phyloP scores from a whole-genome alignment of 2,329 filamentous ascomycete genomes.

The Diaporthe destruens region DNA sequence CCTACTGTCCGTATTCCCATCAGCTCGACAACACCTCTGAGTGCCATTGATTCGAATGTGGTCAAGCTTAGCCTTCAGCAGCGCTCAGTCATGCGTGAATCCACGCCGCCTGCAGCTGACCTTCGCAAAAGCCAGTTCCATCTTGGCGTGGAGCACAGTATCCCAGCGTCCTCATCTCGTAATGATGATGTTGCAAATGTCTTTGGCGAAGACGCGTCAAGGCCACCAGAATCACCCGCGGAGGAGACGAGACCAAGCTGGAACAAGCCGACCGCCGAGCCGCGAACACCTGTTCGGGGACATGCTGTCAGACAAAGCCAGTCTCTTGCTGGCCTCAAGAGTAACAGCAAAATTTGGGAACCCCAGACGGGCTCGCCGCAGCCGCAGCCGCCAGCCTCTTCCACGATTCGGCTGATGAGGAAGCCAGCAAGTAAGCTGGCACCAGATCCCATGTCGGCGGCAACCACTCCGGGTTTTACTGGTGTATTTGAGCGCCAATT shows the following conservation, averaged over 20 bases:
- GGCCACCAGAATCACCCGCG: conserved; percentile 8
- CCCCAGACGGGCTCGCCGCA: conserved; percentile 37
- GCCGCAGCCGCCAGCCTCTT: conserved; percentile 22
- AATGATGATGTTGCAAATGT: neutral
- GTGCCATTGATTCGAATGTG: conserved; percentile 45
- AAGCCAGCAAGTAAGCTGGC: conserved; percentile 29
- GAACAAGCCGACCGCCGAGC: neutral
- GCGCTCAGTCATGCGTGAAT: conserved; percentile 41
- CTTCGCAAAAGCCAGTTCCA: conserved; percentile 39
- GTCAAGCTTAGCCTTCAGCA: conserved; percentile 44
- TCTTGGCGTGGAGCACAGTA: neutral
- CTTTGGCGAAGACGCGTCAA: neutral
- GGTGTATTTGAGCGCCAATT: conserved; percentile 38
- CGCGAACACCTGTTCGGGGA: conserved; percentile 30
- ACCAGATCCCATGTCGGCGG: conserved; percentile 14
- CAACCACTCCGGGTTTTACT: conserved; percentile 35
- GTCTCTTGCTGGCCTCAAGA: conserved; percentile 31
- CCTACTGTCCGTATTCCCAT: conserved; percentile 42
- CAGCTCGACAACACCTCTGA: conserved; percentile 43
- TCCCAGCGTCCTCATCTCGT: neutral
- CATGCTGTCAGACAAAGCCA: conserved; percentile 13
- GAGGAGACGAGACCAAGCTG: neutral
- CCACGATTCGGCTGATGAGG: conserved; percentile 39
- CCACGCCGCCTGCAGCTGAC: conserved; percentile 39
- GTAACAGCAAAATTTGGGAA: conserved; percentile 5